Base-by-base conservation (phyloP, 768 basidiomycete genomes). In the Tulasnella calospora region DNA sequence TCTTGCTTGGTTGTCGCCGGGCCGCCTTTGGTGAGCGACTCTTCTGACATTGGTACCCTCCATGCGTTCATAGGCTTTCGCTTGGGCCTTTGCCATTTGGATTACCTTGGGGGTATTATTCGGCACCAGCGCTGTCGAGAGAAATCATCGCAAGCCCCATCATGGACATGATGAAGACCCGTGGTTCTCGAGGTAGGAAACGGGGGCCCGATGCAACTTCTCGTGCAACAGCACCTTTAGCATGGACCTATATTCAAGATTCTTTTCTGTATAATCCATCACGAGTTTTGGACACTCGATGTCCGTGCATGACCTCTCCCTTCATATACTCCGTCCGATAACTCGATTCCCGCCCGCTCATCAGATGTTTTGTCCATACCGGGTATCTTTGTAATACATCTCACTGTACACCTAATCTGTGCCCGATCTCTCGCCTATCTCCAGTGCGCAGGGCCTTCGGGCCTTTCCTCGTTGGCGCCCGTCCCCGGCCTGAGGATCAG, bases 61-160 rank as follows among this genome's bases (percentile, higher is more conserved):
- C 9, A 55, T 36, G 33, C n/a, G 27, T 41, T 46, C 27, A 44
- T n/a, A 78, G 76, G 87, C 87, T 7, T 78, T 85, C 23, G 44
- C 85, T 21, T 87, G 86, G 85, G 86, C 84, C 6, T 71, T 85
- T 41, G 81, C 83, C 70, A 82, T 87, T 46, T 80, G 84, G 41
- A 73, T 80, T 27, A 80, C 84, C 30, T 73, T 85, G 23, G 80
- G 85, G 57, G 74, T 84, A 57, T 72, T 85, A 73, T 81, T 81
- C 19, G 80, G 82, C 36, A 76, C 76, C 15, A 38, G 80, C n/a
- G 79, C 71, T 80, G 82, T 82, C 82, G 79, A 78, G 81, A 76
- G 69, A 4, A 23, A 27, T 41, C 76, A 44, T 40, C 19, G 35
- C 3, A 17, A 44, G 7, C 41, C 38, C 21, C 35, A 51, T 17